Conservation (phyloP, 192 early-diverging fungal species). For the Umbelopsis sp. region DNA sequence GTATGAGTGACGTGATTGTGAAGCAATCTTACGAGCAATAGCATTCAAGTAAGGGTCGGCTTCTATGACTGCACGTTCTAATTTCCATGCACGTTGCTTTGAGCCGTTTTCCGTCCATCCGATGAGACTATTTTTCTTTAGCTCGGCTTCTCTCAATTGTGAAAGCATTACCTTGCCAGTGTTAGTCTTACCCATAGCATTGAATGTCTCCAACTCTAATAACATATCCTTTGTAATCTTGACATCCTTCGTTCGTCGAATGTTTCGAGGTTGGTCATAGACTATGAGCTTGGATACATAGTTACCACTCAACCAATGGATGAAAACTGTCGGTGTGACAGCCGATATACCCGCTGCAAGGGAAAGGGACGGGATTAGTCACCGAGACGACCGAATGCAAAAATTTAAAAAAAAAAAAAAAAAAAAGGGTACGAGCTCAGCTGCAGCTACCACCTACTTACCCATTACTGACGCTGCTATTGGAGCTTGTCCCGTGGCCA, state of each 20-base stretch:
- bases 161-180: constrained; percentile 32
- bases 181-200: constrained; percentile 23
- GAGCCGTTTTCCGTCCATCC: constrained; percentile 21
- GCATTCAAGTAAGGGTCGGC: constrained; percentile 32
- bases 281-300: constrained; percentile 31
- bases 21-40: constrained; percentile 20
- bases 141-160: constrained; percentile 16
- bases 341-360: constrained; percentile 39
- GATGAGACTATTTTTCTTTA: constrained; percentile 1
- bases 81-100: constrained; percentile 20
- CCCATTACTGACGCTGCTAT: constrained; percentile 28
- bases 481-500: constrained; percentile 34
- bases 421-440: background rate
- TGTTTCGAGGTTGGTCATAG: constrained; percentile 30
- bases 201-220: constrained; percentile 33
- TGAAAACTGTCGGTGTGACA: constrained; percentile 31
- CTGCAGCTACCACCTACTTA: background rate
- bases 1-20: constrained; percentile 13
- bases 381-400: background rate
- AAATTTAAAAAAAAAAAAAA: too few relatives aligned
- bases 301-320: constrained; percentile 30
- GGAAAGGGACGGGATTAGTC: background rate
- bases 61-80: constrained; percentile 28
- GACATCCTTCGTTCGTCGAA: constrained; percentile 23
- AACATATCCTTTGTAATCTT: constrained; percentile 27